These are phyloP conservation scores for Urtica urens DNA, from an alignment of 306 rosid genomes.

Conservation along the genomic window DNA sequence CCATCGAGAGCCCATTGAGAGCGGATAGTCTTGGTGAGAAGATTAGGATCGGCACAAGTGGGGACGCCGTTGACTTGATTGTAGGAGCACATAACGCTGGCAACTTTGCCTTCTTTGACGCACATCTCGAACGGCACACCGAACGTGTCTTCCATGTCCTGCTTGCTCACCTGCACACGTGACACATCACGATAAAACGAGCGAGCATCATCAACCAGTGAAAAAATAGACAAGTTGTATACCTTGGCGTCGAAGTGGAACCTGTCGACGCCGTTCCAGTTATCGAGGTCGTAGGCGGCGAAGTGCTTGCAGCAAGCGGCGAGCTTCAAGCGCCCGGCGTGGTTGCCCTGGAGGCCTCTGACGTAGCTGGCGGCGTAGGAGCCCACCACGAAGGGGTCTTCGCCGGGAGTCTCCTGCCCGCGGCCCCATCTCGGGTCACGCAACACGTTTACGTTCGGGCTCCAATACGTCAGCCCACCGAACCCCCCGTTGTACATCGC, in stretches of 20 bases:
- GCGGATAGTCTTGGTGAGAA: constrained; percentile 60
- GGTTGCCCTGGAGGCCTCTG: constrained; percentile 64
- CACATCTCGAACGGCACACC: constrained; percentile 87
- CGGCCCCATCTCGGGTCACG: constrained; percentile 97
- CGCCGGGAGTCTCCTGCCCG: constrained; percentile 97
- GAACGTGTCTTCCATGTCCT: constrained; percentile 80
- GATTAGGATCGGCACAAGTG: constrained; percentile 89
- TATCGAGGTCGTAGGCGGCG: constrained; percentile 77
- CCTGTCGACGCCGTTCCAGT: constrained; percentile 85
- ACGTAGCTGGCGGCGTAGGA: constrained; percentile 64
- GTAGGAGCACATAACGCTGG: constrained; percentile 91
- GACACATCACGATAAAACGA: neutral
- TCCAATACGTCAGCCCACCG: constrained; percentile 82
- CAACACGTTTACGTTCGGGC: constrained; percentile 80
- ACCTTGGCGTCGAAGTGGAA: constrained; percentile 92
- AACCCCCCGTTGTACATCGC: constrained; percentile 87
- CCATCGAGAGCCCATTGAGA: constrained; percentile 74
- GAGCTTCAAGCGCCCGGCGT: constrained; percentile 53
- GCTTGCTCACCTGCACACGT: constrained; percentile 61
- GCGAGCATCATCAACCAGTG: neutral
- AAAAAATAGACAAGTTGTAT: neutral
- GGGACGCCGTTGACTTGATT: constrained; percentile 95
- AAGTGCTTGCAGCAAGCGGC: constrained; percentile 93
- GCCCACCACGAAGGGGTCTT: constrained; percentile 75
- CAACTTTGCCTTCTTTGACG: constrained; percentile 77